These are phyloP conservation scores for Novymonas esmeraldas DNA, from an alignment of 208 protist genomes.

Conservation along the genomic window DNA sequence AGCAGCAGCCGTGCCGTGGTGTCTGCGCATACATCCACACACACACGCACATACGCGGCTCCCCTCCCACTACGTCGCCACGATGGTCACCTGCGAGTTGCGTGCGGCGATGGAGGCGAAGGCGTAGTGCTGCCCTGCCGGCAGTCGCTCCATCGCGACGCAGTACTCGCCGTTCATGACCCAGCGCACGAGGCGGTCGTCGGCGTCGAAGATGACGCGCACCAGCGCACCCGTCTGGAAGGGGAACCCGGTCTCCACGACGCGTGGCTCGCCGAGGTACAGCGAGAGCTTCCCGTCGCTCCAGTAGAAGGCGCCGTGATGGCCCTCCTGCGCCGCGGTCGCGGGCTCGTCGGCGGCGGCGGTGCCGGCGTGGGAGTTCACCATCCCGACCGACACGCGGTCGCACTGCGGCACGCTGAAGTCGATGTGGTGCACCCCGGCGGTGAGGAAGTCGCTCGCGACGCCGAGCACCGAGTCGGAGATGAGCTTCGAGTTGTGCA, in stretches of 20 bases:
- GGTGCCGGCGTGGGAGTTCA: constrained; percentile 13
- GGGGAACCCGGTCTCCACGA: constrained; percentile 40
- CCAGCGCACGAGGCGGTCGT: constrained; percentile 60
- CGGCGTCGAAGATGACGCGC: constrained; percentile 54
- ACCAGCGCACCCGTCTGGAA: constrained; percentile 40
- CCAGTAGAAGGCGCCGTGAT: constrained; percentile 62
- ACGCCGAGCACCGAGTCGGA: constrained; percentile 51
- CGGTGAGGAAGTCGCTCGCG: constrained; percentile 46
- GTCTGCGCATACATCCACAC: too few relatives aligned
- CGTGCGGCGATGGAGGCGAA: constrained; percentile 52
- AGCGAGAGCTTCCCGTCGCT: constrained; percentile 61
- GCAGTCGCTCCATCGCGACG: constrained; percentile 62
- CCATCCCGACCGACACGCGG: constrained; percentile 51
- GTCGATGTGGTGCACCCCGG: constrained; percentile 47
- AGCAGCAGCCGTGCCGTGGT: too few relatives aligned
- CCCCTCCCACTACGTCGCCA: constrained; percentile 18
- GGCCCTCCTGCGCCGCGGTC: constrained; percentile 11
- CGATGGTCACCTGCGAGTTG: constrained; percentile 62
- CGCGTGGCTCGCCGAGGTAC: constrained; percentile 39
- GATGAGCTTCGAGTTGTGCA: constrained; percentile 37
- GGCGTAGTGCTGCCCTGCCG: constrained; percentile 39
- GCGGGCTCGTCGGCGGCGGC: constrained; percentile 14
- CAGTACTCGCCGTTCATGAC: constrained; percentile 44
- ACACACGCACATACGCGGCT: too few relatives aligned
- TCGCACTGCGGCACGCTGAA: constrained; percentile 62